Conservation (phyloP, 768 basidiomycete genomes). For the Tulasnella sp. region DNA sequence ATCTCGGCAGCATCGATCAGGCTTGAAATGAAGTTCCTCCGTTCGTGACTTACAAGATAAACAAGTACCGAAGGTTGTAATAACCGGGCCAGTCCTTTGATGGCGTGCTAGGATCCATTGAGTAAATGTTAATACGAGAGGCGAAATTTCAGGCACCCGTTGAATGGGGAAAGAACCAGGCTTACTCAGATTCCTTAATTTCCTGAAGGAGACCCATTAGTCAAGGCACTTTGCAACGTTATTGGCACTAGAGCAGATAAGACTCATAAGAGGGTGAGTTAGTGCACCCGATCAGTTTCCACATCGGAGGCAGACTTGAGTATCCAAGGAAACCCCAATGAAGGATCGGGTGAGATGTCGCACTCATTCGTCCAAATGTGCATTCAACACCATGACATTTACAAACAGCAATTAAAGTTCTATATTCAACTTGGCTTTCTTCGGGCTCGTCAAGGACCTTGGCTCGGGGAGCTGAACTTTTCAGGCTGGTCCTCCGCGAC, state of each 20-base stretch:
- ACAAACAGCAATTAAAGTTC: too few species aligned
- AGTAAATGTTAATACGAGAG: neutral
- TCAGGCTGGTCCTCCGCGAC: neutral
- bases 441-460: neutral
- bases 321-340: too few species aligned
- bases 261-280: too few species aligned
- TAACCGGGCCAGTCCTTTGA: slow-evolving; percentile 45
- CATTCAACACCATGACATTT: neutral
- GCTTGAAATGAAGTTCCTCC: too few species aligned
- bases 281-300: too few species aligned
- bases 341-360: neutral
- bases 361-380: neutral
- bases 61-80: slow-evolving; percentile 40
- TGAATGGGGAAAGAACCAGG: neutral
- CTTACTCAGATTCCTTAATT: neutral
- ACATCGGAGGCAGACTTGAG: too few species aligned
- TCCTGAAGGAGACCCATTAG: too few species aligned
- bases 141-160: neutral
- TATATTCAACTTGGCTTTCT: neutral
- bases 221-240: too few species aligned
- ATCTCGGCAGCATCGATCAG: too few species aligned
- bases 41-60: slow-evolving; percentile 49
- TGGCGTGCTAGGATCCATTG: slow-evolving; percentile 4
- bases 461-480: neutral
- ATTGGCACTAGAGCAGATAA: too few species aligned